Evolutionary conservation across 2,329 filamentous ascomycete genomes (phyloP).

Genomic region (Zymoseptoria crescenta): DNA sequence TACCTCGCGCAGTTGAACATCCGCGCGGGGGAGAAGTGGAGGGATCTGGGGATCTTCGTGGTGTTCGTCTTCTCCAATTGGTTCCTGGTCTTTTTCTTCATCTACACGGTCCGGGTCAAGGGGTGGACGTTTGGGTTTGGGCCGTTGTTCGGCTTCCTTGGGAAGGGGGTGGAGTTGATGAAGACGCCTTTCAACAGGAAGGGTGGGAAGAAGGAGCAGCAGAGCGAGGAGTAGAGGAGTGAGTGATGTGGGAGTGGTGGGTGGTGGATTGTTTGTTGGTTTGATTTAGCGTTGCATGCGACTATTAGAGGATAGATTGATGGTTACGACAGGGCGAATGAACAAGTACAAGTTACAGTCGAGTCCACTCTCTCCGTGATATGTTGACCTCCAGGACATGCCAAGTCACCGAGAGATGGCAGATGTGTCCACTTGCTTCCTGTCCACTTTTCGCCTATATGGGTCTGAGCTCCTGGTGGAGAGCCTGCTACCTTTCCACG

Average conservation of each 20-base stretch:
- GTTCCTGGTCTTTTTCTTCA: conserved; percentile 58
- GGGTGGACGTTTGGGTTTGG: conserved; percentile 65
- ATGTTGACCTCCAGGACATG: too few relatives aligned
- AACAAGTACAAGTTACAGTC: not conserved
- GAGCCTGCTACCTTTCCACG: too few relatives aligned
- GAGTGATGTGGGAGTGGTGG: not conserved
- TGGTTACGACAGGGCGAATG: not conserved
- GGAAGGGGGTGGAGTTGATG: conserved; percentile 32
- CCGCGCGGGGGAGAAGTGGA: conserved; percentile 56
- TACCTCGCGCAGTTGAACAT: conserved; percentile 57
- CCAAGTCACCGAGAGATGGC: not conserved
- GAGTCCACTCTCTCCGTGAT: too few relatives aligned
- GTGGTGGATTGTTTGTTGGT: not conserved
- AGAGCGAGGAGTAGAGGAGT: conserved; percentile 5
- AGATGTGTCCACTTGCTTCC: too few relatives aligned
- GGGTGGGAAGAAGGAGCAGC: conserved; percentile 15
- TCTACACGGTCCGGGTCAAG: conserved; percentile 63
- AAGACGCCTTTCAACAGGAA: conserved; percentile 27
- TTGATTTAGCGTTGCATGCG: not conserved
- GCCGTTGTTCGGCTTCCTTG: conserved; percentile 44
- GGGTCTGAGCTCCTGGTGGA: too few relatives aligned
- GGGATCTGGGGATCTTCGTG: conserved; percentile 64
- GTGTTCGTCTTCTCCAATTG: conserved; percentile 65
- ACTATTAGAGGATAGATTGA: not conserved
- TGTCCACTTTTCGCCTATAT: too few relatives aligned